Evolutionary conservation across 257 asterid genomes (phyloP).

Genomic region (Paulownia fortunei): DNA sequence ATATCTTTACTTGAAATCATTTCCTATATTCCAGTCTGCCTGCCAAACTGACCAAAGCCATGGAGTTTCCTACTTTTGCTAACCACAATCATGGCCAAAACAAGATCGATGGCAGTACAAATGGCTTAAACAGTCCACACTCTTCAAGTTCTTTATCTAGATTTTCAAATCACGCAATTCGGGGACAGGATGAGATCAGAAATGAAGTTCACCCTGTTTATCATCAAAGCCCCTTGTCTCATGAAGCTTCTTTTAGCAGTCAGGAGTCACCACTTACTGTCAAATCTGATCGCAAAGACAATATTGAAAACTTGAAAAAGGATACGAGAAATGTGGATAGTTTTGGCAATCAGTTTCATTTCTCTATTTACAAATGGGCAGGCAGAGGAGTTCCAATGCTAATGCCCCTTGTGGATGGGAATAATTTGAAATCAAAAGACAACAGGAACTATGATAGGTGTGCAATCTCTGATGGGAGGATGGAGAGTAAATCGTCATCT

Average conservation of each 20-base stretch:
- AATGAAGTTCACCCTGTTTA: conserved; percentile 30
- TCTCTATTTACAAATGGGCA: conserved; percentile 94
- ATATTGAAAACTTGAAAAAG: conserved; percentile 28
- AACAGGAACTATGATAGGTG: conserved; percentile 34
- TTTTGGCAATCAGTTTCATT: conserved; percentile 62
- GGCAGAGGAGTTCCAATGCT: conserved; percentile 68
- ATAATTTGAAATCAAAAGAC: conserved; percentile 36
- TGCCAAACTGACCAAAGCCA: conserved; percentile 48
- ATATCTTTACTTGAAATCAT: conserved; percentile 8
- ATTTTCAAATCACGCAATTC: conserved; percentile 46
- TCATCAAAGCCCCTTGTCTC: conserved; percentile 57
- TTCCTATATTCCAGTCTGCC: conserved; percentile 55
- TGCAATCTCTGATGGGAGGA: conserved; percentile 49
- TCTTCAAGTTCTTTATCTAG: conserved; percentile 53
- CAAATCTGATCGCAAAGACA: conserved; percentile 39
- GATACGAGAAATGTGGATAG: conserved; percentile 29
- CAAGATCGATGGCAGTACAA: conserved; percentile 41
- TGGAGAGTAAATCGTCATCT: conserved; percentile 28
- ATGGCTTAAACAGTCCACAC: conserved; percentile 33
- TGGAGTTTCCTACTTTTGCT: conserved; percentile 51
- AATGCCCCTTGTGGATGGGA: conserved; percentile 44
- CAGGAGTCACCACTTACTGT: conserved; percentile 37
- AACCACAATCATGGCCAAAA: conserved; percentile 36
- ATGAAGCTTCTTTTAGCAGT: conserved; percentile 36
- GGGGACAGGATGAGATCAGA: conserved; percentile 35